Percentiles rank a stretch among this genome's conserved stretches.
phyloP scores from a whole-genome alignment of 1,284 basidiomycete genomes.

The Leccinum proximum region DNA sequence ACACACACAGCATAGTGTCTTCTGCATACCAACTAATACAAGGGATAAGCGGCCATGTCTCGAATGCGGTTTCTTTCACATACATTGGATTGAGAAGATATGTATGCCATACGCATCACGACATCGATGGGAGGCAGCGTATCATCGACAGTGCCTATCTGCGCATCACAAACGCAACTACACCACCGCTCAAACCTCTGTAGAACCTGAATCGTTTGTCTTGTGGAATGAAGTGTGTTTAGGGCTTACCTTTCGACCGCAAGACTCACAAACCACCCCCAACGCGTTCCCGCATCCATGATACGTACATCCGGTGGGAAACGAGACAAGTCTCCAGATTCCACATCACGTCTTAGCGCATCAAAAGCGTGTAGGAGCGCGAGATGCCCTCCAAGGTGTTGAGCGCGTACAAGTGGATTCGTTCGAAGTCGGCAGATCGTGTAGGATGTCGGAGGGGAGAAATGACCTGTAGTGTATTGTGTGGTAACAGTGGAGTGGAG shows the following conservation, averaged over 20 bases:
- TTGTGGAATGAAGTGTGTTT: neutral
- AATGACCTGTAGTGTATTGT: neutral
- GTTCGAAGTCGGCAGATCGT: conserved; percentile 9
- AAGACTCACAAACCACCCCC: conserved; percentile 28
- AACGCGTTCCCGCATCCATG: conserved; percentile 24
- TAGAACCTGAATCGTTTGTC: neutral
- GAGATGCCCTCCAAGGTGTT: conserved; percentile 16
- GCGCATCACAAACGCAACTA: neutral
- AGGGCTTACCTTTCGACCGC: conserved; percentile 27
- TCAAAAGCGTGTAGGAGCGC: conserved; percentile 13
- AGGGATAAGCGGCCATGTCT: no score
- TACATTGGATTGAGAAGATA: conserved; percentile 42
- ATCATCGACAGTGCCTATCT: neutral
- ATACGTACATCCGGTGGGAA: conserved; percentile 13
- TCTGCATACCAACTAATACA: no score
- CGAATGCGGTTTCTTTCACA: conserved; percentile 5
- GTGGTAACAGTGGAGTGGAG: neutral
- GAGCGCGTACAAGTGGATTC: conserved; percentile 7
- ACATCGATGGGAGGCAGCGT: conserved; percentile 40
- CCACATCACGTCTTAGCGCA: conserved; percentile 7
- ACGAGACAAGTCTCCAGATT: neutral
- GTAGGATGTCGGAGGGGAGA: conserved; percentile 3
- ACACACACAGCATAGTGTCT: no score
- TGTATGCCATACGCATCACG: conserved; percentile 43
- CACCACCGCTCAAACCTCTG: conserved; percentile 22